Evolutionary conservation across 345 rosid species (phyloP).

Genomic region (Psidium guajava): DNA sequence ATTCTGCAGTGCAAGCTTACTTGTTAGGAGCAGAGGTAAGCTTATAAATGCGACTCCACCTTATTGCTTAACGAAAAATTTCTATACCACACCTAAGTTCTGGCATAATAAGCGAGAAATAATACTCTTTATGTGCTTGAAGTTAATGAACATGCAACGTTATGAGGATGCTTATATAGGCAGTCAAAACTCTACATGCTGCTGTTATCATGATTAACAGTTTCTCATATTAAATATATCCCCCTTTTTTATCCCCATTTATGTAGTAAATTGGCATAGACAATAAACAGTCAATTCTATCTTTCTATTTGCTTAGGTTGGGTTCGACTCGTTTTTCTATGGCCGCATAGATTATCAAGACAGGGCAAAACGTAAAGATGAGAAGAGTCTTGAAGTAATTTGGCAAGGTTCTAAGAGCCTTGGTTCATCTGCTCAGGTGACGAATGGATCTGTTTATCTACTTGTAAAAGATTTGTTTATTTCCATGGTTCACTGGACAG

Average conservation of each 20-base stretch:
- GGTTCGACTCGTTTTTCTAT: conserved; percentile 84
- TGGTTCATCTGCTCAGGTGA: conserved; percentile 81
- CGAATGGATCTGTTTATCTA: not conserved
- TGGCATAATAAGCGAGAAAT: not conserved
- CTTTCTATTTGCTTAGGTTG: conserved; percentile 42
- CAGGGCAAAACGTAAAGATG: conserved; percentile 59
- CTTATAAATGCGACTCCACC: not conserved
- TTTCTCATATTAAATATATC: not conserved
- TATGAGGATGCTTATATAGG: not conserved
- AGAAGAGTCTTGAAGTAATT: conserved; percentile 91
- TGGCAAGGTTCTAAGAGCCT: conserved; percentile 91
- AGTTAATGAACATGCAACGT: not conserved
- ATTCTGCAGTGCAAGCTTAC: conserved; percentile 97
- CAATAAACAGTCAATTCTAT: not conserved
- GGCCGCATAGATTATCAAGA: conserved; percentile 98
- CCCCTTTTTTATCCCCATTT: not conserved
- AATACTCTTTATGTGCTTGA: not conserved
- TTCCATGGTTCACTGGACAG: not conserved
- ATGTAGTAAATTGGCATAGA: not conserved
- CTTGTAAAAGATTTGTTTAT: not conserved
- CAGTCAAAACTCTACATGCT: not conserved
- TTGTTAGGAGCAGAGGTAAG: conserved; percentile 84
- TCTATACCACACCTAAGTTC: not conserved
- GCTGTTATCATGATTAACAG: not conserved
- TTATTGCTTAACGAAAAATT: not conserved